Evolutionary conservation across 2,329 filamentous ascomycete species (phyloP), one percentile per base, ranked within the genome.

Genomic region (Xylaria digitata): DNA sequence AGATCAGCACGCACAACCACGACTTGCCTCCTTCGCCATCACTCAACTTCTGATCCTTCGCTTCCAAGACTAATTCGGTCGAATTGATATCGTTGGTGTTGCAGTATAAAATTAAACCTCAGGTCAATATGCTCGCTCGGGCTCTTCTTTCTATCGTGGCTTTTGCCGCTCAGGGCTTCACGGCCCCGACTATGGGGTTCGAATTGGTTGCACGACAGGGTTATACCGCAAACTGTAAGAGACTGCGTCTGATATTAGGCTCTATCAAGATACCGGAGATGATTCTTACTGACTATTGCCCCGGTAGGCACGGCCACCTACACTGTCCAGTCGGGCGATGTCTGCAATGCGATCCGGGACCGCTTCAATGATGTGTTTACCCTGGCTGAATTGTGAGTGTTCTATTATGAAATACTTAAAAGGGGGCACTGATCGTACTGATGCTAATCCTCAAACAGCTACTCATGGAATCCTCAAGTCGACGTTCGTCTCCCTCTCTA

Each of bases 341-440:
- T 40, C 32, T 75, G 74, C 57, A 61, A 61, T 49, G 57, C 6
- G 43, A 75, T 75, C 61, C 54, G 68, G 13, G 53, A 66, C 54
- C 61, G 64, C 48, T 70, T 69, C 56, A 55, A 58, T 63, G 85
- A 82, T 81, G 54, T 61, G 13, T 74, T 70, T 30, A 69, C 61
- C 1, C 67, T 74, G 1, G 45, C 37, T n/a, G 48, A 73, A 1
- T 75, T 75, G 73, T 75, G 66, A 69, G 73, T 63, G 40, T 19
- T 21, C 4, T 21, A 21, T 55, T 5, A 6, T 37, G 32, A 6
- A 54, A n/a, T 1, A 46, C 21, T 6, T 17, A n/a, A n/a, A 48
- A 2, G 4, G 1, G 26, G 13, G 30, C 1, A 19, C 26, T 34
- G 37, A 57, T 26, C 1, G 9, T 13, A 9, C 2, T 26, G 7